These are phyloP conservation scores for Plantago lanceolata DNA, from an alignment of 305 asterid species.

Conservation along the genomic window DNA sequence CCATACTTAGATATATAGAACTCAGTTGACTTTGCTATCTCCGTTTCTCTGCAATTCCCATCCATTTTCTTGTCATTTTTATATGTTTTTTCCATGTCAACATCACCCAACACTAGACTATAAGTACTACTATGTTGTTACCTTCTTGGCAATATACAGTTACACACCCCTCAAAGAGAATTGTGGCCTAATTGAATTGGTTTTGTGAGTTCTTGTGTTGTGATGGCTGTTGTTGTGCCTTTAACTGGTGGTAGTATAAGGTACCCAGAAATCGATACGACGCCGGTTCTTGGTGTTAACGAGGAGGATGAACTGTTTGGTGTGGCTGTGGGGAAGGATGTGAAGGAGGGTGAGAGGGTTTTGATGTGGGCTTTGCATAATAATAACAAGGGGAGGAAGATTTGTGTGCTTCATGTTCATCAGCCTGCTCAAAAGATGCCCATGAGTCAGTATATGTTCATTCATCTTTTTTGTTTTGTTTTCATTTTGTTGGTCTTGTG, in stretches of 20 bases:
- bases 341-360: constrained; percentile 53
- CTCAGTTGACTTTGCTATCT: no score
- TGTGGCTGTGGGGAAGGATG: constrained; percentile 74
- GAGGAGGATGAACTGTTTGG: constrained; percentile 52
- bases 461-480: not conserved
- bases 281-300: constrained; percentile 28
- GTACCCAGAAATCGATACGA: constrained; percentile 22
- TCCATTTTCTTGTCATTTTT: no score
- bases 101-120: no score
- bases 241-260: no score
- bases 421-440: constrained; percentile 69
- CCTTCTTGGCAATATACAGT: not conserved
- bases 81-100: no score
- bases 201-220: no score
- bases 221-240: no score
- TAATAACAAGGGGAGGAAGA: constrained; percentile 53
- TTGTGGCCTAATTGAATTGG: no score
- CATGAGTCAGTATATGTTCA: constrained; percentile 41
- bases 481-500: not conserved
- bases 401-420: constrained; percentile 74
- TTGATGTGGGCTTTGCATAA: constrained; percentile 63
- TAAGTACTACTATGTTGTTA: no score
- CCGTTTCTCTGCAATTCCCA: no score
- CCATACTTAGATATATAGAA: no score
- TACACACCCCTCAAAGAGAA: no score